Conservation (phyloP, 805 yeast genomes). For the Hanseniaspora hatyaiensis region DNA sequence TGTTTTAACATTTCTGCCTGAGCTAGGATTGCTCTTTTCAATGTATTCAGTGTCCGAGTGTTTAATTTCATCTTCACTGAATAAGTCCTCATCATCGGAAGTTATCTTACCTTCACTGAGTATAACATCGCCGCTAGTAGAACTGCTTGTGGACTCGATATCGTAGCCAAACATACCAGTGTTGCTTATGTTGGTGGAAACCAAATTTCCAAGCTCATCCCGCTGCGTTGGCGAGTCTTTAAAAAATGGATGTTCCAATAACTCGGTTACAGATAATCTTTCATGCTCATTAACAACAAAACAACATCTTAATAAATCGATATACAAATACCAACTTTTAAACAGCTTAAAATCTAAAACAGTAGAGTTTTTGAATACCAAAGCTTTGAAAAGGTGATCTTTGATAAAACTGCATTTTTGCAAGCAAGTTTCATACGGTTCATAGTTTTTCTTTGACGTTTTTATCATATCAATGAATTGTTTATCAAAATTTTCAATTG, state of each 20-base stretch:
- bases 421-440: constrained; percentile 3
- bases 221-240: constrained; percentile 42
- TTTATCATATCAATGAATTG: background rate
- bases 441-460: background rate
- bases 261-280: constrained; percentile 64
- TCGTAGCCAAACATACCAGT: constrained; percentile 13
- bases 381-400: constrained; percentile 7
- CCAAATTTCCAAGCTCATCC: background rate
- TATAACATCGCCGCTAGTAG: background rate
- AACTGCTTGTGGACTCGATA: constrained; percentile 1
- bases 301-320: constrained; percentile 53
- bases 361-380: constrained; percentile 4
- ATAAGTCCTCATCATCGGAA: background rate
- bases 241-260: constrained; percentile 76
- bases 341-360: constrained; percentile 45
- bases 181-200: constrained; percentile 1
- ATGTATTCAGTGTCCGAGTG: no score
- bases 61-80: background rate
- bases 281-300: constrained; percentile 61
- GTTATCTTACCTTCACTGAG: background rate
- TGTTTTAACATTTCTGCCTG: no score
- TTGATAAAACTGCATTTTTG: background rate
- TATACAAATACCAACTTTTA: constrained; percentile 73
- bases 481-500: constrained; percentile 9
- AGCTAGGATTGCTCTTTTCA: no score